Base-by-base conservation (phyloP, 257 asterid species). In the Leptodermis oblonga region DNA sequence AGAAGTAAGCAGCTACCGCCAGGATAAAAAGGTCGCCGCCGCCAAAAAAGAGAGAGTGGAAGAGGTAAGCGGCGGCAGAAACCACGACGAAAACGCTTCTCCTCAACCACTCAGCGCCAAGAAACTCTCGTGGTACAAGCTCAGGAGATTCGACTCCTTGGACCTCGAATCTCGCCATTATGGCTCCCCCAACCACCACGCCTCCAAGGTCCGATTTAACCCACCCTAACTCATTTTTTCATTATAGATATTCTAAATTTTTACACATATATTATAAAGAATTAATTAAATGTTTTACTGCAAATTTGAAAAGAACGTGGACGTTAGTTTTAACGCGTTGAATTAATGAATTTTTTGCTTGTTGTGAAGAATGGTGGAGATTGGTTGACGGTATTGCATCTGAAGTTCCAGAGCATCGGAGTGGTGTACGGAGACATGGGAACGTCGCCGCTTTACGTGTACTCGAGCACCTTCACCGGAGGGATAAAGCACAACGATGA, bases 361-460 rank as follows among this genome's bases (percentile, higher is more conserved):
- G 62, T 12, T 49, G 14, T 26, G 28, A 18, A 69, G 65, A 28
- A 63, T 72, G 74, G 60, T 11, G 79, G 45, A 3, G 74, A 42
- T 9, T 86, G 89, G 87, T 61, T 37, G 37, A 73, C 62, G 69
- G 30, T 81, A 25, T 10, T 85, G 74, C 82, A 74, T 41, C 74
- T 87, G 22, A 86, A 91, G 1, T 83, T 87, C 45, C 95, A 87
- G 33, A 82, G 91, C 71, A 67, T 85, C 4, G 89, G 91, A 2
- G 87, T 87, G 56, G 86, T 83, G 71, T 85, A 82, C 36, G 95
- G 91, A 0, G 95, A 87, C 64, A 77, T 87, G 4, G 91, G 95
- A 1, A 87, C 95, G 1, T 87, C 95, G 26, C 86, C 86, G 15
- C 63, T 87, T 77, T 87, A 87, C 39, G 87, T 87, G 34, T 85